Percentiles rank a stretch among this genome's conserved stretches.
phyloP scores from a whole-genome alignment of 1,284 basidiomycete species.

The Lentinus polychrous region DNA sequence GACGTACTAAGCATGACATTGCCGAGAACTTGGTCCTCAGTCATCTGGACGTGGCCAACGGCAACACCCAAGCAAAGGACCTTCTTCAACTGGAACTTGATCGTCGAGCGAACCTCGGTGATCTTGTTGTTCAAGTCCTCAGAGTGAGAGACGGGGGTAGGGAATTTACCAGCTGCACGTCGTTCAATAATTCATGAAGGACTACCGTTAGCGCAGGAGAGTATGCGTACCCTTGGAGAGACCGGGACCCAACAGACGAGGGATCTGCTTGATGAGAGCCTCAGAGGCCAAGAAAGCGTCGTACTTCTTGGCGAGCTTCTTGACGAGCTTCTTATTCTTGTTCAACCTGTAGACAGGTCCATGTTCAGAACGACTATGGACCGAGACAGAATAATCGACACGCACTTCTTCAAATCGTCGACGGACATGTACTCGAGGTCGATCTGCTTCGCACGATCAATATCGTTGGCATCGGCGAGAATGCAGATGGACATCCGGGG shows the following conservation, averaged over 20 bases:
- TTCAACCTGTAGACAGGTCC: slow-evolving; percentile 58
- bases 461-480: slow-evolving; percentile 97
- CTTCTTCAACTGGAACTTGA: slow-evolving; percentile 99
- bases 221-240: slow-evolving; percentile 81
- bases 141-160: slow-evolving; percentile 88
- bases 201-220: neutral
- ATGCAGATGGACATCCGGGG: slow-evolving; percentile 99
- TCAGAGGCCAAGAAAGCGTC: slow-evolving; percentile 99
- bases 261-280: slow-evolving; percentile 98
- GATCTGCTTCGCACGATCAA: slow-evolving; percentile 97
- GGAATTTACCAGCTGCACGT: slow-evolving; percentile 94
- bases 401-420: slow-evolving; percentile 97
- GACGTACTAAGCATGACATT: slow-evolving; percentile 93
- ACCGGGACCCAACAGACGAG: slow-evolving; percentile 98
- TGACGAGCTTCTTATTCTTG: slow-evolving; percentile 99
- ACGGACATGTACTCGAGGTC: slow-evolving; percentile 99
- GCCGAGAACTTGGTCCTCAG: slow-evolving; percentile 92
- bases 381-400: slow-evolving; percentile 4
- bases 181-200: slow-evolving; percentile 3
- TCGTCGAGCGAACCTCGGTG: slow-evolving; percentile 94
- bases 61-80: slow-evolving; percentile 99
- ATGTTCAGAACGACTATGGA: neutral
- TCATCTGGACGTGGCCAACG: slow-evolving; percentile 97
- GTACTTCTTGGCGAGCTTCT: slow-evolving; percentile 99
- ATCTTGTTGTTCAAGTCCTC: slow-evolving; percentile 94